Conservation (phyloP, 2,329 filamentous ascomycete genomes). For the Neonectria faginata region DNA sequence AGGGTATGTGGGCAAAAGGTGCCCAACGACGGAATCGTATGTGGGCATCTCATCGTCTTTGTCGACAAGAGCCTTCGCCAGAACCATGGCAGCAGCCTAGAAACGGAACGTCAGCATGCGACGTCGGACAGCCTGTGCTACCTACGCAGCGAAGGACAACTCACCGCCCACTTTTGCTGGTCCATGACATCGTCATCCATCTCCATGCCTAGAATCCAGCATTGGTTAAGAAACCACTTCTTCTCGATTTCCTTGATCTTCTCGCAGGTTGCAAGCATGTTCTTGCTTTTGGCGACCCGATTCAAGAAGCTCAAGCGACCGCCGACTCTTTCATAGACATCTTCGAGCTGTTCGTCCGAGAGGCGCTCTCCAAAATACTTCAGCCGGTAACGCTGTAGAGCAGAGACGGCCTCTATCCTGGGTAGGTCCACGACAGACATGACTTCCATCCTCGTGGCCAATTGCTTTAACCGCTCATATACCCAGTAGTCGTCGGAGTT, state of each 20-base stretch:
- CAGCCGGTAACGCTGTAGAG: slow-evolving; percentile 82
- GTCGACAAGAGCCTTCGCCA: slow-evolving; percentile 92
- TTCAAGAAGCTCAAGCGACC: slow-evolving; percentile 90
- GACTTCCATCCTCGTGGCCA: slow-evolving; percentile 95
- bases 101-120: slow-evolving; percentile 20
- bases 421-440: slow-evolving; percentile 86
- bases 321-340: slow-evolving; percentile 88
- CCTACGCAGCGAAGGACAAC: slow-evolving; percentile 48
- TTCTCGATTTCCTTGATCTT: slow-evolving; percentile 75
- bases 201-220: slow-evolving; percentile 77
- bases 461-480: slow-evolving; percentile 91
- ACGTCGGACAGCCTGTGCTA: background rate
- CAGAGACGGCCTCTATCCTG: slow-evolving; percentile 80
- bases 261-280: slow-evolving; percentile 87
- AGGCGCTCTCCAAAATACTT: slow-evolving; percentile 78
- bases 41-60: slow-evolving; percentile 74
- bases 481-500: slow-evolving; percentile 99
- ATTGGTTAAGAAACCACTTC: slow-evolving; percentile 82
- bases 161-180: slow-evolving; percentile 92
- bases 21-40: slow-evolving; percentile 75
- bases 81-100: slow-evolving; percentile 89
- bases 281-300: slow-evolving; percentile 83
- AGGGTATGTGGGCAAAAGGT: slow-evolving; percentile 82
- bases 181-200: slow-evolving; percentile 99
- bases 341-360: slow-evolving; percentile 68